Evolutionary conservation across 371 early-diverging fungal genomes (phyloP), one percentile per base, ranked within the genome.

Genomic region (Mortierella sp.): DNA sequence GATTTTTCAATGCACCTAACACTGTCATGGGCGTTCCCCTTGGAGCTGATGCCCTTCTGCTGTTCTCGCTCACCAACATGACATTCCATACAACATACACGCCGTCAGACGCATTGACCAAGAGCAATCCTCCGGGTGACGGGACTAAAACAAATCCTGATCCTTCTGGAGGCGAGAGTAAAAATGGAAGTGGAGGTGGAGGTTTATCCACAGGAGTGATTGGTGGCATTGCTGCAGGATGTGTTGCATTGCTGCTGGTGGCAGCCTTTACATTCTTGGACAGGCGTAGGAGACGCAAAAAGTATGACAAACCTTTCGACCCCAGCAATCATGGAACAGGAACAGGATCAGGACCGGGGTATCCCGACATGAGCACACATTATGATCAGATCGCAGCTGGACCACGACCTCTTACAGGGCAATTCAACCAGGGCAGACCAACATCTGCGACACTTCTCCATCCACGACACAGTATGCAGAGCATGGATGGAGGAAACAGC

Each of bases 11-110:
- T 19, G 19, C 50, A 0, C 66, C 70, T 16, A 76, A 70, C 52
- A 66, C 49, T 12, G 26, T 38, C 10, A 59, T 54, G 18, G 63
- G 52, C 10, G 43, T 47, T 0, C 70, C 71, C 2, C 14, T 21
- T 3, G 78, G 56, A 0, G 50, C 61, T 3, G 67, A 76, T 14
- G 67, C 67, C 0, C 43, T 76, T 13, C 14, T 76, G 4, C 31
- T 76, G n/a, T 62, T 66, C 18, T 56, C 57, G 28, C 3, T 76
- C 19, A 51, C 62, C 14, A 59, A 46, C 2, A 43, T 28, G 18
- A 16, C 54, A 46, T 76, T 62, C 63, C 16, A 24, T 14, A 66
- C 70, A 12, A 66, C 58, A 3, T 76, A 76, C 26, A 70, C 66
- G 2, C 78, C 78, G 10, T 61, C 71, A 4, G 43, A 43, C 16